Conservation (phyloP, 2,329 filamentous ascomycete genomes). For the Verticillium albo-atrum region DNA sequence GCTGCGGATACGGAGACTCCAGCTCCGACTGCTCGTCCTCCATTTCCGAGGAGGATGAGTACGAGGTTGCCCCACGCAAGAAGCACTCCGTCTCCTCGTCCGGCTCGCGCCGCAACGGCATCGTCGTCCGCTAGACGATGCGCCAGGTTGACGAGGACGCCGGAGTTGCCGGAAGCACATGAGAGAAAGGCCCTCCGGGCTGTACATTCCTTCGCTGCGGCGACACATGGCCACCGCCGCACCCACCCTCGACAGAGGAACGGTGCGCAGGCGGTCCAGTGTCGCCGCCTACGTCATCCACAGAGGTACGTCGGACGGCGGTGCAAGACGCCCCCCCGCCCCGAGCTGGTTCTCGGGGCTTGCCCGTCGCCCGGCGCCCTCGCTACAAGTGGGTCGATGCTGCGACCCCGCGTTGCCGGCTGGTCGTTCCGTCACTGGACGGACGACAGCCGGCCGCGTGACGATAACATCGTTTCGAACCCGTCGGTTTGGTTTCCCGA, state of each 20-base stretch:
- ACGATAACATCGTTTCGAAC: slow-evolving; percentile 4
- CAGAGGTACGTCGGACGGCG: not conserved
- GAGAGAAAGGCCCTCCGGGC: slow-evolving; percentile 15
- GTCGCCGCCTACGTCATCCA: not conserved
- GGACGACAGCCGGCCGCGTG: not conserved
- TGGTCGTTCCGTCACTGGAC: not conserved
- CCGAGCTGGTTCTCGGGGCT: slow-evolving; percentile 41
- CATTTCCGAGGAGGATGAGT: slow-evolving; percentile 53
- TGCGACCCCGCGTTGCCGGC: slow-evolving; percentile 40
- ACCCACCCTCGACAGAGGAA: not conserved
- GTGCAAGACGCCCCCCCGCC: slow-evolving; percentile 6
- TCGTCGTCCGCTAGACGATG: slow-evolving; percentile 45
- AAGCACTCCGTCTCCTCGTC: slow-evolving; percentile 31
- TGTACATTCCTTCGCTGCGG: slow-evolving; percentile 23
- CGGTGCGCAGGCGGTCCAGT: not conserved
- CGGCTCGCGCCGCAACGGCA: slow-evolving; percentile 59
- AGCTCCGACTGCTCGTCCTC: slow-evolving; percentile 67
- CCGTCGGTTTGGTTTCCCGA: not conserved
- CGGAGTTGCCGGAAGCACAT: slow-evolving; percentile 5
- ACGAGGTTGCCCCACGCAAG: slow-evolving; percentile 21
- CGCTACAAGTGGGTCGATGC: slow-evolving; percentile 46
- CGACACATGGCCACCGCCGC: not conserved
- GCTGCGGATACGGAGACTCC: slow-evolving; percentile 78
- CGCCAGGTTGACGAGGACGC: slow-evolving; percentile 1
- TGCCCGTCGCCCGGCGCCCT: slow-evolving; percentile 13